Percentiles rank a stretch among this genome's conserved stretches.
phyloP scores from a whole-genome alignment of 352 stramenopile species.

The Poterioochromonas sp. region DNA sequence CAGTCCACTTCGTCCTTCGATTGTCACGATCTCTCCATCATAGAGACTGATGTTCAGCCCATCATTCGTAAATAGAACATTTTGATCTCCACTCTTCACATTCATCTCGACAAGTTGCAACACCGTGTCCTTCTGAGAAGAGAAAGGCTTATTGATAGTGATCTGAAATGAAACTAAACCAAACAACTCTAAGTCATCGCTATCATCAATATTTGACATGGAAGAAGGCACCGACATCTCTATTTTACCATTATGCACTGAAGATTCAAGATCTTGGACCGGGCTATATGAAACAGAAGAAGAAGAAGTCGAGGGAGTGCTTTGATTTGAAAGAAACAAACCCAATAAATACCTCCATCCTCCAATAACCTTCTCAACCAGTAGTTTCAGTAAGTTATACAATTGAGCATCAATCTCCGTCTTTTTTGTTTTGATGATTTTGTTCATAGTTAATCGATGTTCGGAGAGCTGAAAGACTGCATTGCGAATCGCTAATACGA shows the following conservation, averaged over 20 bases:
- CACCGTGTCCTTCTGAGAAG: neutral
- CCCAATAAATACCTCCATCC: neutral
- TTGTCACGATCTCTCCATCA: neutral
- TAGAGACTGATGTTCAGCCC: neutral
- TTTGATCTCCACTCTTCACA: neutral
- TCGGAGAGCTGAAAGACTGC: neutral
- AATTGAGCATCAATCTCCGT: neutral
- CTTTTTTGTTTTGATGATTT: constrained; percentile 1
- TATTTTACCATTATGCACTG: neutral
- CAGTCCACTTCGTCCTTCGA: neutral
- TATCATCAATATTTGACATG: neutral
- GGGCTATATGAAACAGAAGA: neutral
- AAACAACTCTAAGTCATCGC: neutral
- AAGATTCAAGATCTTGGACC: neutral
- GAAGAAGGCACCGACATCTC: neutral
- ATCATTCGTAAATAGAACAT: neutral
- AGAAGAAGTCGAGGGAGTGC: neutral
- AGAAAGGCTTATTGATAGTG: neutral
- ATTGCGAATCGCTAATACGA: neutral
- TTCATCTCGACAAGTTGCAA: too few species aligned
- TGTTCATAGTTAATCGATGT: constrained; percentile 14
- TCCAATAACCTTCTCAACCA: neutral
- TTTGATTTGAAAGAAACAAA: too few species aligned
- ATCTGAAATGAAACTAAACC: neutral
- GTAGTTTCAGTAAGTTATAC: too few species aligned